Conservation (phyloP, 1,284 basidiomycete genomes). For the Pseudozyma thailandica region DNA sequence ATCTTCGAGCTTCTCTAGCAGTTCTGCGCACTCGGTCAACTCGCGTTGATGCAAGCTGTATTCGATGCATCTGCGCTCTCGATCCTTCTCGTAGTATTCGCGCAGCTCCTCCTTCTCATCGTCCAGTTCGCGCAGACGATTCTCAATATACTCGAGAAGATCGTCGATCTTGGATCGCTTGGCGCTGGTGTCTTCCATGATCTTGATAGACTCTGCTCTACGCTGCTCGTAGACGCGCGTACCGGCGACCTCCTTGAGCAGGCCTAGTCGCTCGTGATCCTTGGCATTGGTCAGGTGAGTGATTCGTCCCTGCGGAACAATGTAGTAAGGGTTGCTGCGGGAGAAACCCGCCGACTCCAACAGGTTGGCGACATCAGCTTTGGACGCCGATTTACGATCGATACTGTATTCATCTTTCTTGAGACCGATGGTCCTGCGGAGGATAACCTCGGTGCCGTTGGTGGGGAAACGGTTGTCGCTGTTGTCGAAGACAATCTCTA, state of each 20-base stretch:
- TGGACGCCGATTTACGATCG: slow-evolving; percentile 92
- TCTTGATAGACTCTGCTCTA: slow-evolving; percentile 87
- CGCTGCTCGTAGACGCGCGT: slow-evolving; percentile 98
- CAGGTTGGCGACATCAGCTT: slow-evolving; percentile 87
- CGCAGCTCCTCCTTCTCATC: slow-evolving; percentile 97
- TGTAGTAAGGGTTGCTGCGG: slow-evolving; percentile 97
- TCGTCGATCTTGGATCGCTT: slow-evolving; percentile 92
- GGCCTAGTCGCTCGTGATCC: slow-evolving; percentile 89
- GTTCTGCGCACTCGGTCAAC: slow-evolving; percentile 84
- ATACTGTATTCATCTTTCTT: slow-evolving; percentile 99
- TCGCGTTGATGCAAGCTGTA: slow-evolving; percentile 93
- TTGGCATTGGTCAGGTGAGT: slow-evolving; percentile 97
- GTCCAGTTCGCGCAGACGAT: slow-evolving; percentile 87
- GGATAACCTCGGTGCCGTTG: slow-evolving; percentile 60
- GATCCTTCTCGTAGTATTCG: slow-evolving; percentile 94
- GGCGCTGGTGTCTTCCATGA: slow-evolving; percentile 96
- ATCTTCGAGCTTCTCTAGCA: slow-evolving; percentile 78
- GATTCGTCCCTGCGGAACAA: slow-evolving; percentile 98
- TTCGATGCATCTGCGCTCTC: slow-evolving; percentile 91
- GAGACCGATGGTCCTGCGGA: slow-evolving; percentile 81
- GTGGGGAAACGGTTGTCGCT: slow-evolving; percentile 80
- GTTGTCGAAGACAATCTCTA: slow-evolving; percentile 72
- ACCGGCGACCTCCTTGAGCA: slow-evolving; percentile 97
- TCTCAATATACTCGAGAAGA: slow-evolving; percentile 88
- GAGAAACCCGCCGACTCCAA: slow-evolving; percentile 83